phyloP scores from a whole-genome alignment of 805 yeast species.

The Yarrowia porcina region DNA sequence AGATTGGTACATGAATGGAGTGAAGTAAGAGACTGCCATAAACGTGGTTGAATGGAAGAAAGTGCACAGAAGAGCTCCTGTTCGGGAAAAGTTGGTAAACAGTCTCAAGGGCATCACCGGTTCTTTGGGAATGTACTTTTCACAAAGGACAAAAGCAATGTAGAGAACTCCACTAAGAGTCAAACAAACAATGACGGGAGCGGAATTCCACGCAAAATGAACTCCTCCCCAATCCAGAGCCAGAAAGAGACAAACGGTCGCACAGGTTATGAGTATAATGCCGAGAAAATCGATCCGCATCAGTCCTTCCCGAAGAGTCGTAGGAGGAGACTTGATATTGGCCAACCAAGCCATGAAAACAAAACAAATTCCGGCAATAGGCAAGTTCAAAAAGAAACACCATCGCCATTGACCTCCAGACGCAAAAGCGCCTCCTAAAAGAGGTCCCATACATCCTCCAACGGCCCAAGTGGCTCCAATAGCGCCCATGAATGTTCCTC shows the following conservation, averaged over 20 bases:
- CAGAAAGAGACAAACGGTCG: constrained; percentile 44
- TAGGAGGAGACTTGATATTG: constrained; percentile 43
- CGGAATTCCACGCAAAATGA: constrained; percentile 51
- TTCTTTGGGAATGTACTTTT: constrained; percentile 38
- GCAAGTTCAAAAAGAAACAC: constrained; percentile 50
- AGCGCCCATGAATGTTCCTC: constrained; percentile 80
- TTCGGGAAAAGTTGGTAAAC: constrained; percentile 30
- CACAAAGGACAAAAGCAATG: constrained; percentile 47
- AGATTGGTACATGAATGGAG: constrained; percentile 50
- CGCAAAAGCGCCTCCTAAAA: constrained; percentile 53
- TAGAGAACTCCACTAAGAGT: constrained; percentile 45
- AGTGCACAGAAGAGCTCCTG: constrained; percentile 19
- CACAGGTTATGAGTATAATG: constrained; percentile 46
- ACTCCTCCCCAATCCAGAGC: constrained; percentile 55
- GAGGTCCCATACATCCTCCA: constrained; percentile 53
- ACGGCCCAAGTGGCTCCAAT: constrained; percentile 38
- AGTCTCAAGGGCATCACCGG: constrained; percentile 47
- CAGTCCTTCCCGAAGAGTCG: constrained; percentile 43
- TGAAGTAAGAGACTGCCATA: constrained; percentile 47
- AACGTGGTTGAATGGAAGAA: constrained; percentile 50
- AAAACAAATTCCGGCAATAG: constrained; percentile 40
- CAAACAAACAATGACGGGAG: constrained; percentile 47
- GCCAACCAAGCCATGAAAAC: constrained; percentile 33
- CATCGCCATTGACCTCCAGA: constrained; percentile 50
- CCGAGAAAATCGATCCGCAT: constrained; percentile 51